Conservation (phyloP, 768 basidiomycete genomes). For the Tylopilus rubrobrunneus region DNA sequence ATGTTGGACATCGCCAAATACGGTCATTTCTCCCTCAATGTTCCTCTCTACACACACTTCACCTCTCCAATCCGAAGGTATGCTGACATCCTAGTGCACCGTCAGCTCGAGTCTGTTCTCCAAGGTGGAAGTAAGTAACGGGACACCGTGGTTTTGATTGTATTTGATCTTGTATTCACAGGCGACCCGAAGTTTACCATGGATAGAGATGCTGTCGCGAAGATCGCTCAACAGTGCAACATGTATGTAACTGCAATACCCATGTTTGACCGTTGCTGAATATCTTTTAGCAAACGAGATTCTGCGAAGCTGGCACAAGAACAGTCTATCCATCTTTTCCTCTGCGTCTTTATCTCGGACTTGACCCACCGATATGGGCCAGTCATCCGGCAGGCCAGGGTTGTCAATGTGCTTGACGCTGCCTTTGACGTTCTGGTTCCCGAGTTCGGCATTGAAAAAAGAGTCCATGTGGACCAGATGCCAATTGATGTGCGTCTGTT, state of each 20-base stretch:
- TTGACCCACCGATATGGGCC: slow-evolving; percentile 94
- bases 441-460: slow-evolving; percentile 98
- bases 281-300: slow-evolving; percentile 69
- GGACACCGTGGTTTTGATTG: not conserved
- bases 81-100: slow-evolving; percentile 92
- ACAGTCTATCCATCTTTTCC: slow-evolving; percentile 92
- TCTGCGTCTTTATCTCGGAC: slow-evolving; percentile 92
- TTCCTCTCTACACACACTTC: slow-evolving; percentile 91
- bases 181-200: slow-evolving; percentile 90
- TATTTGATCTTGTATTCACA: slow-evolving; percentile 15
- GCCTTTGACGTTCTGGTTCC: slow-evolving; percentile 96
- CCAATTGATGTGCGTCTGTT: slow-evolving; percentile 77
- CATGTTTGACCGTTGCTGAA: slow-evolving; percentile 3
- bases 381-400: slow-evolving; percentile 91
- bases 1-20: slow-evolving; percentile 99
- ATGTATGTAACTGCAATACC: slow-evolving; percentile 52
- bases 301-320: slow-evolving; percentile 92
- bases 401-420: slow-evolving; percentile 93
- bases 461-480: slow-evolving; percentile 99
- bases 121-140: slow-evolving; percentile 56
- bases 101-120: slow-evolving; percentile 89
- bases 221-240: slow-evolving; percentile 97
- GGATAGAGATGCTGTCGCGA: slow-evolving; percentile 97
- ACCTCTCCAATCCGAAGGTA: slow-evolving; percentile 92
- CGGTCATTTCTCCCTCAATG: slow-evolving; percentile 84